Conservation (phyloP, 495 filamentous ascomycete genomes). For the Talaromyces trachyspermus region DNA sequence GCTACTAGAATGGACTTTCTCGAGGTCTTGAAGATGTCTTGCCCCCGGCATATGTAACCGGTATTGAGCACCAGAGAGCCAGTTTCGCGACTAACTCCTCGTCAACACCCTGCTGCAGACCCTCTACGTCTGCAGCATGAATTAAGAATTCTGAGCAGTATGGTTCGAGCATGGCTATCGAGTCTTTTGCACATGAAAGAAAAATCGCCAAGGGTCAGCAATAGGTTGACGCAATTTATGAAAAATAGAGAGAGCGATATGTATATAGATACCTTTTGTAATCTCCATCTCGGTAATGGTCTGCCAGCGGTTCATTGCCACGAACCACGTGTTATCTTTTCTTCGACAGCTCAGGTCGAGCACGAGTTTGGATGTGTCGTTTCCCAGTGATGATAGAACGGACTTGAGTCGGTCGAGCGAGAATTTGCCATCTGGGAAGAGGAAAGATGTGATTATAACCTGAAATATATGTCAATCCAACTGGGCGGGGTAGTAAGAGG, state of each 20-base stretch:
- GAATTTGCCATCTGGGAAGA: conserved; percentile 81
- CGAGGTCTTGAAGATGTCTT: conserved; percentile 70
- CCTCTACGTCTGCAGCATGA: conserved; percentile 98
- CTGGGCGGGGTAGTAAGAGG: too few relatives aligned
- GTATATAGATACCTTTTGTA: conserved; percentile 52
- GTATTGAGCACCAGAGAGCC: conserved; percentile 78
- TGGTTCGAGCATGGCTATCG: conserved; percentile 70
- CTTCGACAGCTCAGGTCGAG: conserved; percentile 88
- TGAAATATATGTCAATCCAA: conserved; percentile 33
- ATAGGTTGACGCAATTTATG: too few relatives aligned
- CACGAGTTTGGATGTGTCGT: conserved; percentile 74
- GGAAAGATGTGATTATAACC: conserved; percentile 83
- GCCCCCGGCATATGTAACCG: conserved; percentile 95
- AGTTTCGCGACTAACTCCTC: conserved; percentile 70
- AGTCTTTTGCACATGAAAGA: conserved; percentile 51
- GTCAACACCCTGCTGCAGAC: conserved; percentile 84
- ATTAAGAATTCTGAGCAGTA: conserved; percentile 95
- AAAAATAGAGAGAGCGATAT: background rate
- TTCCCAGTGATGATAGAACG: conserved; percentile 61
- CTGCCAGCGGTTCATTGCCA: conserved; percentile 98
- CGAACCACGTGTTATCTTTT: conserved; percentile 71
- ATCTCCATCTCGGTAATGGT: conserved; percentile 94
- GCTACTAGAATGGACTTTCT: conserved; percentile 69
- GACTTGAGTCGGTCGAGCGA: conserved; percentile 62
- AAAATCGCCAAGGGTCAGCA: too few relatives aligned